phyloP scores from a whole-genome alignment of 352 stramenopile species.

The Globisporangium parvum region DNA sequence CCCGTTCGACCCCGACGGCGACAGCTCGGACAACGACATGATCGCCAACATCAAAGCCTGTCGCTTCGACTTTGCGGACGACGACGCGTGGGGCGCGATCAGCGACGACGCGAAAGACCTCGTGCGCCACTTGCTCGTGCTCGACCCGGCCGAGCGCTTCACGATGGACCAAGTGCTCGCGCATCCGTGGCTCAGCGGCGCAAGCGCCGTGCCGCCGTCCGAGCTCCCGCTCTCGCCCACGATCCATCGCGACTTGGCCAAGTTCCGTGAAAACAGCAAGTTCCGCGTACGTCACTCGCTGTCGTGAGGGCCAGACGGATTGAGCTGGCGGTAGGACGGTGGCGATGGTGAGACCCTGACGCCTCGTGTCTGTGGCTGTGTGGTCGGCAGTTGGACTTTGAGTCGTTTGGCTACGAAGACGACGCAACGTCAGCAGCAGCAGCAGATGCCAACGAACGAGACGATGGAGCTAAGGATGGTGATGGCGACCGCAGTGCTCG shows the following conservation, averaged over 20 bases:
- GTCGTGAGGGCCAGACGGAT: too few species aligned
- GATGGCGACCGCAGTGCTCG: too few species aligned
- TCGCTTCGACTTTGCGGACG: slow-evolving; percentile 67
- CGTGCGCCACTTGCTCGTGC: slow-evolving; percentile 66
- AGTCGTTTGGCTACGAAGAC: slow-evolving; percentile 9
- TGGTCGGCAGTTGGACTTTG: slow-evolving; percentile 5
- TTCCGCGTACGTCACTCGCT: slow-evolving; percentile 4
- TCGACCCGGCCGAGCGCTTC: slow-evolving; percentile 60
- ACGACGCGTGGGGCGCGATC: slow-evolving; percentile 62
- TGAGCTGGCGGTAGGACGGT: too few species aligned
- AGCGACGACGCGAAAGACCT: slow-evolving; percentile 64
- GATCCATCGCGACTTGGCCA: slow-evolving; percentile 61
- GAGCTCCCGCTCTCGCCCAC: slow-evolving; percentile 51
- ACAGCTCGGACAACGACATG: slow-evolving; percentile 75
- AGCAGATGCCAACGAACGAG: background rate
- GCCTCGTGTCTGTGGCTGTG: background rate
- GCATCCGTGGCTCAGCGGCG: slow-evolving; percentile 62
- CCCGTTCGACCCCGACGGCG: slow-evolving; percentile 75
- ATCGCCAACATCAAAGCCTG: slow-evolving; percentile 76
- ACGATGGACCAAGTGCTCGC: slow-evolving; percentile 60
- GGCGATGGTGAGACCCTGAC: too few species aligned
- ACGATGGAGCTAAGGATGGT: background rate
- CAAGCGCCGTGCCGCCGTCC: slow-evolving; percentile 11
- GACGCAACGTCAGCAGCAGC: background rate
- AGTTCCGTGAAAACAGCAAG: slow-evolving; percentile 53